Conservation (phyloP, 1,139 yeast species). For the Candida tropicalis region DNA sequence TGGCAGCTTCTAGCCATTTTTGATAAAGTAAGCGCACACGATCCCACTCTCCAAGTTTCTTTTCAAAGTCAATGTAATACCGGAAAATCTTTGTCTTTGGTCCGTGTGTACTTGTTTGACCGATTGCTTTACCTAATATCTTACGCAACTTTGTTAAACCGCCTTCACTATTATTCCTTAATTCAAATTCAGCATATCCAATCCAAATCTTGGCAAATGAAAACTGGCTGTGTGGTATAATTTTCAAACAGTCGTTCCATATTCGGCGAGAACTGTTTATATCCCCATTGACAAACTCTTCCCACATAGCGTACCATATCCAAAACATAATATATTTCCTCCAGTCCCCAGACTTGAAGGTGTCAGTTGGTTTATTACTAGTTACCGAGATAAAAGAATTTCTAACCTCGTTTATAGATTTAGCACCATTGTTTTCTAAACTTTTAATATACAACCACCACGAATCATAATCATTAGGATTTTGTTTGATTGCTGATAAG, state of each 20-base stretch:
- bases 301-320: constrained; percentile 66
- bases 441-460: constrained; percentile 79
- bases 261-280: constrained; percentile 49
- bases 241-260: constrained; percentile 51
- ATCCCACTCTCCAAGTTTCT: constrained; percentile 68
- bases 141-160: constrained; percentile 59
- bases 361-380: constrained; percentile 31
- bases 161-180: constrained; percentile 50
- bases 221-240: constrained; percentile 60
- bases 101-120: constrained; percentile 41
- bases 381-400: constrained; percentile 50
- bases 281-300: constrained; percentile 54
- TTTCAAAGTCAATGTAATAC: constrained; percentile 64
- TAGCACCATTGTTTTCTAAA: constrained; percentile 24
- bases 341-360: constrained; percentile 56
- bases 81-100: constrained; percentile 64
- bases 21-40: constrained; percentile 75
- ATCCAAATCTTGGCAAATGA: constrained; percentile 80
- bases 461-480: constrained; percentile 65
- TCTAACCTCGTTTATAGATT: constrained; percentile 18
- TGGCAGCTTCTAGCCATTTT: constrained; percentile 56
- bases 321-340: constrained; percentile 68
- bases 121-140: constrained; percentile 73
- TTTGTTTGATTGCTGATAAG: constrained; percentile 32
- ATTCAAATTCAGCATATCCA: constrained; percentile 69